Conservation (phyloP, 2,329 filamentous ascomycete species). For the Trichophyton schoenleinii region DNA sequence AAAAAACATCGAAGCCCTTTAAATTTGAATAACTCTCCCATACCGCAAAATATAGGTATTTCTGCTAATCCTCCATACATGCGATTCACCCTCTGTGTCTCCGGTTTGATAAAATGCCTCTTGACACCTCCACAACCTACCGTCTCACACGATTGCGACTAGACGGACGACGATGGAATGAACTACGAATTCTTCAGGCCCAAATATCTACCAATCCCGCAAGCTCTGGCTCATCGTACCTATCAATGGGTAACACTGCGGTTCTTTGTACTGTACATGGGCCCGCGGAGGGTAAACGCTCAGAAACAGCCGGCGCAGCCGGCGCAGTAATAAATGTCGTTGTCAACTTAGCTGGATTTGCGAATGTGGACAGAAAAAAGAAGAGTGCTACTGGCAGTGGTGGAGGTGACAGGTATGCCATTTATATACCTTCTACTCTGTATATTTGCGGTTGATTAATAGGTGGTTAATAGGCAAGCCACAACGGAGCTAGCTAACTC, state of each 20-base stretch:
- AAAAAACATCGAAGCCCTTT: not conserved
- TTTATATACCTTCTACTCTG: not conserved
- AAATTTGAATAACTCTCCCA: not conserved
- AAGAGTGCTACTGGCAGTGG: conserved; percentile 31
- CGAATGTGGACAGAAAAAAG: conserved; percentile 71
- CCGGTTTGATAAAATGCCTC: conserved; percentile 54
- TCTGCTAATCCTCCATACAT: not conserved
- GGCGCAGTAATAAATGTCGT: conserved; percentile 64
- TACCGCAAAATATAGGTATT: not conserved
- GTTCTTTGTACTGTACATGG: conserved; percentile 87
- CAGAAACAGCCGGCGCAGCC: conserved; percentile 35
- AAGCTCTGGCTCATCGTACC: conserved; percentile 82
- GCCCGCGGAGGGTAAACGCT: conserved; percentile 56
- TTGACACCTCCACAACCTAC: conserved; percentile 88
- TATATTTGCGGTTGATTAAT: not conserved
- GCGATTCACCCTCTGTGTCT: not conserved
- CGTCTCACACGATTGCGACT: conserved; percentile 70
- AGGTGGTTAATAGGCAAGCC: conserved; percentile 47
- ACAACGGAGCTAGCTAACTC: conserved; percentile 47
- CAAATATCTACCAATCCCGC: conserved; percentile 87
- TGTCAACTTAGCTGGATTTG: conserved; percentile 77
- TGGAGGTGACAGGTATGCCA: conserved; percentile 58
- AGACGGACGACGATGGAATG: conserved; percentile 89
- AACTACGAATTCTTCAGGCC: conserved; percentile 75
- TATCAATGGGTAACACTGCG: conserved; percentile 96